Conservation (phyloP, 345 rosid species). For the Euphorbia tirucalli region DNA sequence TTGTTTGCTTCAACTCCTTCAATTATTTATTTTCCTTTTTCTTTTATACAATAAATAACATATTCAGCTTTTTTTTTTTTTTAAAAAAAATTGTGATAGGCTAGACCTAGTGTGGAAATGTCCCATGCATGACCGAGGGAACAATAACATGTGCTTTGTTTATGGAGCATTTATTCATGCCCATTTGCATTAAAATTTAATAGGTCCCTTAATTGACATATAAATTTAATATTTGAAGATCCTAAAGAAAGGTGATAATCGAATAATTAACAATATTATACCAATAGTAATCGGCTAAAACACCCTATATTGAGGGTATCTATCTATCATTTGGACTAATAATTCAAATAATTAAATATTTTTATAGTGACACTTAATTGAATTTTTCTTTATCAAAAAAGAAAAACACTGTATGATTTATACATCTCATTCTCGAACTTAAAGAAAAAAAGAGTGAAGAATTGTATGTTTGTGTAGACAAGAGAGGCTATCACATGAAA, state of each 20-base stretch:
- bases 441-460: background rate
- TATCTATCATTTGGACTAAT: no score
- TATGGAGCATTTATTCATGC: constrained; percentile 51
- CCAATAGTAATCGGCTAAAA: no score
- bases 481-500: background rate
- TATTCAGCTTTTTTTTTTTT: background rate
- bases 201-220: background rate
- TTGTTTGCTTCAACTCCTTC: background rate
- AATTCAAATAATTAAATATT: no score
- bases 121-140: constrained; percentile 32
- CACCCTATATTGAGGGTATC: no score
- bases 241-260: background rate
- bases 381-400: no score
- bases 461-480: background rate
- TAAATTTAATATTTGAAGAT: no score
- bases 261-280: background rate
- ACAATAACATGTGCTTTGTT: constrained; percentile 58
- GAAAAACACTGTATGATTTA: no score
- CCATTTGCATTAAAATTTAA: constrained; percentile 25
- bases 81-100: background rate
- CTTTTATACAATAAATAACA: background rate
- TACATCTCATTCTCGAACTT: no score
- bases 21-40: constrained; percentile 8
- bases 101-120: constrained; percentile 20
- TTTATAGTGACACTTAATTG: no score